These are phyloP conservation scores for Boletus insuetus DNA, from an alignment of 768 basidiomycete species.

Conservation along the genomic window DNA sequence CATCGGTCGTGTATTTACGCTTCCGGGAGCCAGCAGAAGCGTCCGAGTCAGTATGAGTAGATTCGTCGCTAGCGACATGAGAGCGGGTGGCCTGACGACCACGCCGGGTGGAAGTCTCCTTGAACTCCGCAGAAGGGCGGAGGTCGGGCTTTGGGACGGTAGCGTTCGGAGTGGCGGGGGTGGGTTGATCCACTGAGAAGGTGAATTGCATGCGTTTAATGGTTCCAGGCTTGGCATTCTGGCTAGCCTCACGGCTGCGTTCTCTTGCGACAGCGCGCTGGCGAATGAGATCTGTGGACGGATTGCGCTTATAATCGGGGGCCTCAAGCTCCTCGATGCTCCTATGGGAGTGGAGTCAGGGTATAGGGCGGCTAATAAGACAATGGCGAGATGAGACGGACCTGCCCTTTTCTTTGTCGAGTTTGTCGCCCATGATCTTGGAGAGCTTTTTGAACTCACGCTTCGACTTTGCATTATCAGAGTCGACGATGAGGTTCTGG, in stretches of 20 bases:
- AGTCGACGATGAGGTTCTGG: conserved; percentile 87
- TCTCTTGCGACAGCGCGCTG: conserved; percentile 82
- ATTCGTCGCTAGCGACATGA: conserved; percentile 31
- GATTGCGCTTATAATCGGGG: conserved; percentile 76
- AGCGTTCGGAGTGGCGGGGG: conserved; percentile 41
- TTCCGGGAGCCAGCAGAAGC: conserved; percentile 25
- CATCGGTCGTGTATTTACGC: conserved; percentile 24
- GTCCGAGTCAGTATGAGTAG: conserved; percentile 21
- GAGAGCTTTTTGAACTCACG: conserved; percentile 89
- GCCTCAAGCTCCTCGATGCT: conserved; percentile 84
- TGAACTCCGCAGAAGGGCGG: conserved; percentile 64
- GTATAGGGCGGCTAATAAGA: conserved; percentile 8
- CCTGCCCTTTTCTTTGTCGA: conserved; percentile 92
- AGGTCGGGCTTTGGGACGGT: conserved; percentile 61
- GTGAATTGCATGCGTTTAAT: conserved; percentile 92
- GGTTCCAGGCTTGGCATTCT: conserved; percentile 61
- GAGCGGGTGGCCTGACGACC: conserved; percentile 39
- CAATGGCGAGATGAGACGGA: conserved; percentile 37
- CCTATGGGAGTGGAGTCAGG: conserved; percentile 38
- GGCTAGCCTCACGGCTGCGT: conserved; percentile 68
- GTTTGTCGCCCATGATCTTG: conserved; percentile 85
- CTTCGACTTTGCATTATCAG: conserved; percentile 83
- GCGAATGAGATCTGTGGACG: conserved; percentile 75
- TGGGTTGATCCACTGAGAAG: conserved; percentile 76
- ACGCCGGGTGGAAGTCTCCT: conserved; percentile 42